phyloP scores from a whole-genome alignment of 805 yeast genomes.

The Candida takata region DNA sequence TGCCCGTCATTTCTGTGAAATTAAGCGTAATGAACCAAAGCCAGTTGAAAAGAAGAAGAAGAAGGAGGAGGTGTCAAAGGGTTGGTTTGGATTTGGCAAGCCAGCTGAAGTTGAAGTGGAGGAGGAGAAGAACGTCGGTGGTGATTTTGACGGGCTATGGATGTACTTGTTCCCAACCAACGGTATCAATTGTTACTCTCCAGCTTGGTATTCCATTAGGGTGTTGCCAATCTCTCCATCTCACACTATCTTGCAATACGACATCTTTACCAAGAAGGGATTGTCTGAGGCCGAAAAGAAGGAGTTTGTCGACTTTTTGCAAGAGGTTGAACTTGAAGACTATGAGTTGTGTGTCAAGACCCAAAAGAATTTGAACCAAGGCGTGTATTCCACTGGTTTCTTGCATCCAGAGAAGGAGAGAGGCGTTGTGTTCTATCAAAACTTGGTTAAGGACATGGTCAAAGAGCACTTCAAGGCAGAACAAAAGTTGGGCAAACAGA shows the following conservation, averaged over 20 bases:
- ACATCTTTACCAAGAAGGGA: conserved; percentile 56
- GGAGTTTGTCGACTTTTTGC: conserved; percentile 58
- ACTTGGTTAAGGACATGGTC: conserved; percentile 49
- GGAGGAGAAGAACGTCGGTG: conserved; percentile 43
- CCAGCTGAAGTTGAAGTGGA: conserved; percentile 22
- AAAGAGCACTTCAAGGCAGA: conserved; percentile 45
- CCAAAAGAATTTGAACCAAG: conserved; percentile 55
- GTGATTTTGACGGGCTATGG: conserved; percentile 57
- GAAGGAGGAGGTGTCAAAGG: conserved; percentile 26
- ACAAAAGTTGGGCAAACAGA: conserved; percentile 35
- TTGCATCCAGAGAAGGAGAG: conserved; percentile 53
- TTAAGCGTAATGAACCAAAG: conserved; percentile 29
- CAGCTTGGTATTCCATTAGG: conserved; percentile 59
- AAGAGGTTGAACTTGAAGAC: conserved; percentile 56
- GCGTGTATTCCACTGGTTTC: conserved; percentile 51
- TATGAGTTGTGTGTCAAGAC: conserved; percentile 52
- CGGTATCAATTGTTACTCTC: conserved; percentile 58
- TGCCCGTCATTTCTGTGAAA: conserved; percentile 55
- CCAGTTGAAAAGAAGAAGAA: conserved; percentile 22
- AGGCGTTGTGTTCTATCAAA: conserved; percentile 54
- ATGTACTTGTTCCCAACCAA: conserved; percentile 53
- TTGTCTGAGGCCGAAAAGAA: conserved; percentile 43
- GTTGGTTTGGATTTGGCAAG: conserved; percentile 49
- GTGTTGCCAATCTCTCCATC: conserved; percentile 48
- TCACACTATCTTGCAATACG: conserved; percentile 52